These are phyloP conservation scores for Deakozyma indianensis DNA, from an alignment of 805 yeast species.

Conservation along the genomic window DNA sequence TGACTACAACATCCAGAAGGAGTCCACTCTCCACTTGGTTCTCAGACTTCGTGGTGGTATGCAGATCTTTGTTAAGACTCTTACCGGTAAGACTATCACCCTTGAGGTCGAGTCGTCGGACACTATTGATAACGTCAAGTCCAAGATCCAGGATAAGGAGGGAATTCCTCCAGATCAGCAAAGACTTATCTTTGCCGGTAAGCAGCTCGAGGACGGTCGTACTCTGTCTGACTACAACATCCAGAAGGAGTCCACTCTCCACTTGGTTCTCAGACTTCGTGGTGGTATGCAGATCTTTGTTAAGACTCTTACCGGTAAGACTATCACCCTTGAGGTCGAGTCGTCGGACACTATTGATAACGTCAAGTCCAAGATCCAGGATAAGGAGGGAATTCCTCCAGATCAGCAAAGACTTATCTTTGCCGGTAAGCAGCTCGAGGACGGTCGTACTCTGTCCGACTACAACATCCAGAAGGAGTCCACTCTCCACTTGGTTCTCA, in stretches of 20 bases:
- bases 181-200: slow-evolving; percentile 90
- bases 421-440: slow-evolving; percentile 93
- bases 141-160: slow-evolving; percentile 92
- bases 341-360: slow-evolving; percentile 91
- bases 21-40: slow-evolving; percentile 71
- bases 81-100: slow-evolving; percentile 84
- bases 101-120: slow-evolving; percentile 86
- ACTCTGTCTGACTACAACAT: slow-evolving; percentile 89
- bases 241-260: slow-evolving; percentile 84
- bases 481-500: slow-evolving; percentile 66
- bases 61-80: slow-evolving; percentile 85
- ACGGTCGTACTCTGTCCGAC: slow-evolving; percentile 85
- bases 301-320: slow-evolving; percentile 80
- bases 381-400: slow-evolving; percentile 94
- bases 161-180: slow-evolving; percentile 97
- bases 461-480: slow-evolving; percentile 94
- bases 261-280: slow-evolving; percentile 74
- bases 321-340: slow-evolving; percentile 79
- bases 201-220: slow-evolving; percentile 93
- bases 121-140: slow-evolving; percentile 89
- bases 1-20: slow-evolving; percentile 91
- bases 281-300: slow-evolving; percentile 70
- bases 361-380: slow-evolving; percentile 88
- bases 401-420: slow-evolving; percentile 91
- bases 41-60: slow-evolving; percentile 76